Evolutionary conservation across 345 rosid species (phyloP).

Genomic region (Moringa oleifera): DNA sequence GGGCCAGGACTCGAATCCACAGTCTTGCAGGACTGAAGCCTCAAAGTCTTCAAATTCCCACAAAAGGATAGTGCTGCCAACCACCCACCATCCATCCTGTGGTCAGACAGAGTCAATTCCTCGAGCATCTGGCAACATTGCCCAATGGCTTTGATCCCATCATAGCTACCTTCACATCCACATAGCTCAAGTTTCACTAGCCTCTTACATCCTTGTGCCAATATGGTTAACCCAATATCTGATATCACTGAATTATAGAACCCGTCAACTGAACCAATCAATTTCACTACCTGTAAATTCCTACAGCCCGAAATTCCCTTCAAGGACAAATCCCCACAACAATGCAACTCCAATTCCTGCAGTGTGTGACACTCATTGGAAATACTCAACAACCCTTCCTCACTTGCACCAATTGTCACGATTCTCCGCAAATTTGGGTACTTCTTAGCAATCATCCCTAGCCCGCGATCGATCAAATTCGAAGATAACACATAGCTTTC

Average conservation of each 20-base stretch:
- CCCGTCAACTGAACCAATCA: constrained; percentile 36
- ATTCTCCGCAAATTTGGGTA: constrained; percentile 52
- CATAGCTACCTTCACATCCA: constrained; percentile 68
- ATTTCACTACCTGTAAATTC: constrained; percentile 50
- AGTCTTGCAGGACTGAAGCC: constrained; percentile 42
- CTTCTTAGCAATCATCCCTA: constrained; percentile 28
- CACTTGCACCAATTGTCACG: constrained; percentile 36
- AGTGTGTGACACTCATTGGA: constrained; percentile 40
- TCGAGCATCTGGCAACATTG: constrained; percentile 72
- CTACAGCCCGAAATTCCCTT: constrained; percentile 42
- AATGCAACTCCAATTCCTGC: constrained; percentile 61
- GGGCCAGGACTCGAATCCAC: constrained; percentile 49
- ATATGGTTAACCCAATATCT: constrained; percentile 57
- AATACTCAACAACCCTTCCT: constrained; percentile 34
- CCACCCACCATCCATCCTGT: constrained; percentile 70
- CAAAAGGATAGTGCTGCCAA: constrained; percentile 50
- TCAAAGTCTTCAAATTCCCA: constrained; percentile 57
- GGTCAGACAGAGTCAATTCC: constrained; percentile 52
- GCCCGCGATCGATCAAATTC: constrained; percentile 28
- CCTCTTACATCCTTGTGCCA: constrained; percentile 61
- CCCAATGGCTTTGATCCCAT: constrained; percentile 66
- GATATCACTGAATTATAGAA: constrained; percentile 37
- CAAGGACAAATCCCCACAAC: constrained; percentile 45
- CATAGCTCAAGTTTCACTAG: constrained; percentile 53
- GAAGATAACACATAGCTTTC: constrained; percentile 28